A percentile compares a stretch with the other conserved stretches of the same genome.
phyloP scores from a whole-genome alignment of 202 grass and related monocot genomes.

The Eragrostis tef region DNA sequence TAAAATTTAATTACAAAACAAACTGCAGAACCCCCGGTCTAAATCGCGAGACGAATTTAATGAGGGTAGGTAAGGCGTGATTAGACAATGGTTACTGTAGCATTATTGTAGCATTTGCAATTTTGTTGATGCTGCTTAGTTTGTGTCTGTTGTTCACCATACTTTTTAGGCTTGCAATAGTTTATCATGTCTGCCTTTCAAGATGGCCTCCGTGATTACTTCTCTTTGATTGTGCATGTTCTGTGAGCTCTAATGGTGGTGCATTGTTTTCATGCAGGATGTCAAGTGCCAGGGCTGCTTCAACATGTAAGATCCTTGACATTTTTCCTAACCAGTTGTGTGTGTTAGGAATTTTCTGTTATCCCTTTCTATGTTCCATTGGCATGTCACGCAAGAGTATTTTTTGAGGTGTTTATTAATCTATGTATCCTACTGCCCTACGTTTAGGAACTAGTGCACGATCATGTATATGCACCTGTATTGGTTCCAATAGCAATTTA shows the following conservation, averaged over 20 bases:
- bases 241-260: neutral
- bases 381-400: neutral
- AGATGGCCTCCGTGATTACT: neutral
- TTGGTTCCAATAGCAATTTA: neutral
- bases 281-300: conserved; percentile 84
- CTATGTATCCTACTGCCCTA: neutral
- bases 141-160: neutral
- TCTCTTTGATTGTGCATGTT: neutral
- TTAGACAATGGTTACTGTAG: no score
- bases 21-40: no score
- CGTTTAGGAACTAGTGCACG: neutral
- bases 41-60: no score
- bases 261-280: conserved; percentile 48
- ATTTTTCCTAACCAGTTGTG: neutral
- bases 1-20: no score
- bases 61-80: no score
- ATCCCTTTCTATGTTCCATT: neutral
- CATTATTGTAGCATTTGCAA: no score
- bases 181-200: neutral
- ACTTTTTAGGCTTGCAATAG: neutral
- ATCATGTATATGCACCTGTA: no score
- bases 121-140: neutral
- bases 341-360: neutral
- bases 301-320: conserved; percentile 60
- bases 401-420: neutral